Base-by-base conservation (phyloP, 805 yeast species). In the Saturnispora zaruensis region DNA sequence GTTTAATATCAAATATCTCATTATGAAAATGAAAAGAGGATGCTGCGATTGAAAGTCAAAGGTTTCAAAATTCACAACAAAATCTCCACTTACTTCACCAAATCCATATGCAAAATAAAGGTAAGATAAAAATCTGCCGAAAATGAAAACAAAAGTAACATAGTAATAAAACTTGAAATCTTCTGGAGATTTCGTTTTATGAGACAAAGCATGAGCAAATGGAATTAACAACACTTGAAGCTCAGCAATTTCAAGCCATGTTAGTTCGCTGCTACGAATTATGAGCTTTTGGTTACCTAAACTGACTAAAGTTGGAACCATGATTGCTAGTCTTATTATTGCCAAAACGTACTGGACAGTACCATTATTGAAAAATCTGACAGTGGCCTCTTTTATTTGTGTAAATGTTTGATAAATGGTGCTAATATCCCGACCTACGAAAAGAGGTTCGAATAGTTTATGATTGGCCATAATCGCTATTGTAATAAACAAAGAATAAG, bases 401-500 rank as follows among this genome's bases (percentile, higher is more conserved):
- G 23, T 34, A 13, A 45, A 9, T 14, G 40, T 45, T 23, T 45
- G 32, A 4, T n/a, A 11, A 14, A 23, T 14, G 6, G 28, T 23
- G n/a, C 14, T 18, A 36, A 16, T 16, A 14, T 30, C 20, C 5
- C 33, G 14, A 26, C 21, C 32, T 5, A 6, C 13, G 30, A 37
- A 25, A 8, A 45, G 18, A 21, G 45, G 44, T 23, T n/a, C 20
- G 24, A 46, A 20, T 16, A 32, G 23, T 30, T 41, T 41, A 24
- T 18, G 6, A 25, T 51, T 21, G 3, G 52, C 36, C 13, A 51
- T 20, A 3, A 41, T 8, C 1, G 40, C 6, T 1, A 51, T 30
- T 8, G 54, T 53, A 13, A 53, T 20, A 5, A 49, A 4, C 8
- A 46, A 20, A 9, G 48, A 44, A 28, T 50, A 48, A 11, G 44